Evolutionary conservation across 148 eudicot species (phyloP).

Genomic region (Beta vulgaris): DNA sequence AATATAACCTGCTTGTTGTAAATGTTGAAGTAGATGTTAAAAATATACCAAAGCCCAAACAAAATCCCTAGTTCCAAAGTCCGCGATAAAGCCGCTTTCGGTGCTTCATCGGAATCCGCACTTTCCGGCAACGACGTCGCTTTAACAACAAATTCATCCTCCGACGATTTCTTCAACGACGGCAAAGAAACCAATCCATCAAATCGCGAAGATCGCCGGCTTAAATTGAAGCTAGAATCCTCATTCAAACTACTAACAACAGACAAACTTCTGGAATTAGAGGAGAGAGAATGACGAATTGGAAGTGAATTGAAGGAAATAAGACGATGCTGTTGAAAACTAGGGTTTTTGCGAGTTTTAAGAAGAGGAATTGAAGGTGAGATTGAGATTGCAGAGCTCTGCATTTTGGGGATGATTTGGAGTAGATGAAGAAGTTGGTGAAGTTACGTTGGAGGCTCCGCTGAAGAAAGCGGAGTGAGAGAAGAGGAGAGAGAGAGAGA

Average conservation of each 20-base stretch:
- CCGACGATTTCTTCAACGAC: constrained; percentile 30
- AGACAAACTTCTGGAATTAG: background rate
- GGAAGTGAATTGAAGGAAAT: constrained; percentile 9
- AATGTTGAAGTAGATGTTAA: constrained; percentile 84
- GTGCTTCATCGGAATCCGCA: constrained; percentile 42
- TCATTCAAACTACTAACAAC: background rate
- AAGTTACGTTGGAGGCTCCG: constrained; percentile 37
- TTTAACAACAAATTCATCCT: constrained; percentile 36
- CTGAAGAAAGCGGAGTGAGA: constrained; percentile 6
- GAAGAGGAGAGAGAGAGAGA: background rate
- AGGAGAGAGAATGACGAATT: background rate
- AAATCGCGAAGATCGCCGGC: constrained; percentile 23
- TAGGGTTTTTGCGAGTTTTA: constrained; percentile 26
- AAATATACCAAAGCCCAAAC: constrained; percentile 73
- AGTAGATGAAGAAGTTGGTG: constrained; percentile 4
- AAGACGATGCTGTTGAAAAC: background rate
- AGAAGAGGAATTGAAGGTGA: constrained; percentile 37
- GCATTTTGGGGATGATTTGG: constrained; percentile 48
- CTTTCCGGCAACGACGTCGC: constrained; percentile 58
- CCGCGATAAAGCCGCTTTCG: constrained; percentile 27
- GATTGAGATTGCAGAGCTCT: constrained; percentile 48
- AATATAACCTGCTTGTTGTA: constrained; percentile 76
- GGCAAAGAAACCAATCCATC: constrained; percentile 40
- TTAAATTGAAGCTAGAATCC: background rate
- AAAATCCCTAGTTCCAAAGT: constrained; percentile 62